Conservation (phyloP, 2,329 filamentous ascomycete species). For the Penicillium occitanis region DNA sequence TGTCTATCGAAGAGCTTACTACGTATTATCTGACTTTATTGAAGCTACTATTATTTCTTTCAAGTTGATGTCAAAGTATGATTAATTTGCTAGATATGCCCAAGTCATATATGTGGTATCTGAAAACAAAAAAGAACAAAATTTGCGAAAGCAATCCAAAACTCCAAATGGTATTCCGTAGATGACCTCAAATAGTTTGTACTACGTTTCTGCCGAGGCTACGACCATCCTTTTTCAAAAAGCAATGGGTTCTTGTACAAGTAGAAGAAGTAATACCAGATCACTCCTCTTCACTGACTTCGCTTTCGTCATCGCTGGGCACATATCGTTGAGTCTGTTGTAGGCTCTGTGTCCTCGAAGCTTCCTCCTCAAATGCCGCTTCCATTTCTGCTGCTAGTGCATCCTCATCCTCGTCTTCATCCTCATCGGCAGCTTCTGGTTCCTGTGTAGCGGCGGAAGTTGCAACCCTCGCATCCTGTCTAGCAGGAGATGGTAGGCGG, state of each 20-base stretch:
- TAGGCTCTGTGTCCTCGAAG: constrained; percentile 37
- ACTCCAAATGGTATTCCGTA: not conserved
- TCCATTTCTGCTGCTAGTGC: constrained; percentile 60
- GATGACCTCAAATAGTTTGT: not conserved
- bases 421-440: not conserved
- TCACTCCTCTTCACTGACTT: constrained; percentile 66
- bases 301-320: constrained; percentile 58
- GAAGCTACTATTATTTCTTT: no score
- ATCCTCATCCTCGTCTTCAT: constrained; percentile 44
- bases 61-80: not conserved
- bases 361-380: constrained; percentile 52
- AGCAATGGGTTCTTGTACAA: not conserved
- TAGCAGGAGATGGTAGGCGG: constrained; percentile 39
- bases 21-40: not conserved
- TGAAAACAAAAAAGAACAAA: constrained; percentile 1
- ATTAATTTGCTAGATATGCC: not conserved
- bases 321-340: constrained; percentile 32
- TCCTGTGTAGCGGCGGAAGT: not conserved
- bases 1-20: not conserved
- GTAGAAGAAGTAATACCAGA: not conserved
- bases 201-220: not conserved
- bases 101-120: constrained; percentile 14
- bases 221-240: not conserved
- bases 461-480: constrained; percentile 24
- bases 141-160: not conserved